Conservation (phyloP, 2,329 filamentous ascomycete genomes). For the Colletotrichum sp. region DNA sequence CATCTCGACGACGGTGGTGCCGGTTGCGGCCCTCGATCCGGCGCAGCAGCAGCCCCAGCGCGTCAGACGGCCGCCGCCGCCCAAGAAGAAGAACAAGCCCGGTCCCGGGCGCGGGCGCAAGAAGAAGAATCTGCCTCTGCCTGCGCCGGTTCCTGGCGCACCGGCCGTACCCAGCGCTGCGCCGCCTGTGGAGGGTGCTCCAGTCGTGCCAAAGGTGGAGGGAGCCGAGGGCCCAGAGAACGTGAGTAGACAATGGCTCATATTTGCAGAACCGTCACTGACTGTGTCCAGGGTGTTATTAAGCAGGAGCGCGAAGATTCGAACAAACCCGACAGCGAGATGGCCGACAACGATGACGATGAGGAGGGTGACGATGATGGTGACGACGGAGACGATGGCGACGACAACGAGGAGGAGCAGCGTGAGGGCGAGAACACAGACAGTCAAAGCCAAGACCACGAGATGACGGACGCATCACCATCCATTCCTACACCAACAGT, state of each 20-base stretch:
- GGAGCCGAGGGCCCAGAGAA: conserved; percentile 11
- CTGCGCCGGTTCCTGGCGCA: conserved; percentile 34
- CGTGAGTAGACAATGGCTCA: not conserved
- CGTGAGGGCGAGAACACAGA: conserved; percentile 41
- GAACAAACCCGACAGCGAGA: conserved; percentile 55
- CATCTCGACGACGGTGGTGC: conserved; percentile 63
- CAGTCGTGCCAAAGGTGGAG: conserved; percentile 13
- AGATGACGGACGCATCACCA: conserved; percentile 39
- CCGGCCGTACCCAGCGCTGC: conserved; percentile 28
- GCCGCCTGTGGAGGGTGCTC: conserved; percentile 30
- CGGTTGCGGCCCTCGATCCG: conserved; percentile 60
- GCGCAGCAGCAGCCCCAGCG: conserved; percentile 44
- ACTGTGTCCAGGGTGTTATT: conserved; percentile 38
- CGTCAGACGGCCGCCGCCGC: conserved; percentile 73
- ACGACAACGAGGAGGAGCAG: conserved; percentile 50
- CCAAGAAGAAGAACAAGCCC: conserved; percentile 80
- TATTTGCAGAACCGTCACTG: conserved; percentile 19
- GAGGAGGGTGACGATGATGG: conserved; percentile 54
- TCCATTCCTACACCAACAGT: conserved; percentile 29
- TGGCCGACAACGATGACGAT: conserved; percentile 57
- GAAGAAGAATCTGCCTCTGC: conserved; percentile 69
- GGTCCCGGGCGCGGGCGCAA: conserved; percentile 79
- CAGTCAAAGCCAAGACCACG: conserved; percentile 21
- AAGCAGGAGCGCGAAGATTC: conserved; percentile 50
- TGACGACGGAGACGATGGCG: conserved; percentile 53